Percentiles rank a stretch among this genome's conserved stretches.
phyloP scores from a whole-genome alignment of 1,284 basidiomycete genomes.

The Amylostereum chailletii region DNA sequence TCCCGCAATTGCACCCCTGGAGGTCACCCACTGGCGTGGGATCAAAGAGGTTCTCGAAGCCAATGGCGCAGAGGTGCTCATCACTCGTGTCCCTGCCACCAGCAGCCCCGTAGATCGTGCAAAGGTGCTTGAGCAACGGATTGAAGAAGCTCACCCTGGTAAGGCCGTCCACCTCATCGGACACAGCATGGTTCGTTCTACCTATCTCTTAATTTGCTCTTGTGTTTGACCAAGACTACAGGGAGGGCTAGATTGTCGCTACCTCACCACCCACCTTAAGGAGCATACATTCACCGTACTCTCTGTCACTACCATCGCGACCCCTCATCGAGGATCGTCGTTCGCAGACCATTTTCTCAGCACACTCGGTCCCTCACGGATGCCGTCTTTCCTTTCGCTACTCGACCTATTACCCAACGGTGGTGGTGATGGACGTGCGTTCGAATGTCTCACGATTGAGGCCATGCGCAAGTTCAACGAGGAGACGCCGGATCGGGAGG shows the following conservation, averaged over 20 bases:
- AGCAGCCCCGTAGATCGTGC: conserved; percentile 82
- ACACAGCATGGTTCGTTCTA: conserved; percentile 75
- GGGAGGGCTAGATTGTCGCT: conserved; percentile 92
- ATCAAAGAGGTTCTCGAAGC: conserved; percentile 86
- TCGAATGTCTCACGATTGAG: conserved; percentile 78
- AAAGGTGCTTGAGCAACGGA: conserved; percentile 73
- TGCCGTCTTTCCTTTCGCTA: conserved; percentile 56
- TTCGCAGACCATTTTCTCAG: conserved; percentile 91
- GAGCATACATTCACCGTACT: conserved; percentile 62
- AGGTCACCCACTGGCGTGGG: conserved; percentile 92
- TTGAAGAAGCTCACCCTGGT: conserved; percentile 74
- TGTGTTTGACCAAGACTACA: conserved; percentile 21
- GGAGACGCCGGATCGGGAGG: conserved; percentile 67
- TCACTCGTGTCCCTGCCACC: conserved; percentile 88
- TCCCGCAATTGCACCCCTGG: conserved; percentile 66
- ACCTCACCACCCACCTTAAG: conserved; percentile 69
- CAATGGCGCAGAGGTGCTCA: conserved; percentile 85
- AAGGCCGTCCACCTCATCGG: conserved; percentile 84
- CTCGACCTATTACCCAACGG: conserved; percentile 80
- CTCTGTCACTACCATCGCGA: conserved; percentile 88
- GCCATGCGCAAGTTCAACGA: conserved; percentile 88
- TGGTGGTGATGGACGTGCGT: conserved; percentile 87
- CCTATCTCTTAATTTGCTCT: conserved; percentile 1
- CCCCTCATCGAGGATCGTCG: conserved; percentile 86
- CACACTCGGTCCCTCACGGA: conserved; percentile 60